Evolutionary conservation across 1,284 basidiomycete genomes (phyloP), one percentile per base, ranked within the genome.

Genomic region (Phlebopus sp.): DNA sequence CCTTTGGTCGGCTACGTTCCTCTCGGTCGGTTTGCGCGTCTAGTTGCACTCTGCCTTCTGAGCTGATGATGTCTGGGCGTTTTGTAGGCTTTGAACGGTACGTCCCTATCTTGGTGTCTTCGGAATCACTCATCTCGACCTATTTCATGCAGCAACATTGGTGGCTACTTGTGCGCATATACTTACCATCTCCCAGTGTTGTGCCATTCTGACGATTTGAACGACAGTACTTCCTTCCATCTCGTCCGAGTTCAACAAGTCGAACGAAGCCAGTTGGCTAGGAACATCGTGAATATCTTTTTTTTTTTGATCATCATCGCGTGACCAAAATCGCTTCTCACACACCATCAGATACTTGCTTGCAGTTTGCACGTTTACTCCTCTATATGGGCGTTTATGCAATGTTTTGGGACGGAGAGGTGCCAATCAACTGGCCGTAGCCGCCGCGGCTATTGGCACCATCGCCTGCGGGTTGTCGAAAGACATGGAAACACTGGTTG

Each of bases 181-280:
- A 8, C n/a, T n/a, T n/a, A n/a, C 9, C 38, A 6, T 37, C 31
- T 32, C 21, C 32, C 11, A 43, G 46, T 6, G 21, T 44, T 37
- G 45, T 31, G 14, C 21, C 40, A 46, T 46, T 46, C 45, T 53
- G 42, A 64, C 18, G 19, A 40, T 8, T 15, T 15, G 34, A 11
- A 35, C 44, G 18, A 46, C 53, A 86, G 86, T 92, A 67, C 66
- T 90, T 14, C 81, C 86, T 1, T 81, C 84, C 18, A 90, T 92
- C 47, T 90, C 86, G 1, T 89, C 86, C 0, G 86, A 90, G 42
- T 91, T 90, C 57, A 69, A 84, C 50, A 81, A 77, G 57, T 84
- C 86, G 8, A 84, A 91, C 59, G 84, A 91, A 67, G 84, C 84
- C 2, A 85, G 83, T 58, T 90, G 88, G 88, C 74, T 90, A 5